These are phyloP conservation scores for Ustilago hordei DNA, from an alignment of 1,284 basidiomycete genomes.

Conservation along the genomic window DNA sequence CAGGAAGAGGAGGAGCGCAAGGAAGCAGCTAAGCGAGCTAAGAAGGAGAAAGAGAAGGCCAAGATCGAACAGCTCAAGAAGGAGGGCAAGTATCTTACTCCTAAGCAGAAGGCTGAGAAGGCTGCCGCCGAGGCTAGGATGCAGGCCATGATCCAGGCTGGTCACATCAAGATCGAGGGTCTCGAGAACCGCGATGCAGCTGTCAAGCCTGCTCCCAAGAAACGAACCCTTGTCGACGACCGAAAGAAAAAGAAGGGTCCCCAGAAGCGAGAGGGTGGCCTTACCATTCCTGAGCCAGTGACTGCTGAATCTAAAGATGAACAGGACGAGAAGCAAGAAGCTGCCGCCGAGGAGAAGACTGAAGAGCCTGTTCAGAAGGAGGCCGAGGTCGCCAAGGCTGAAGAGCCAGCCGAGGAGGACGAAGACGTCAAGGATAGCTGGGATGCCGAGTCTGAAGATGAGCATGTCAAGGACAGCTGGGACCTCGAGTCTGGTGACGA, in stretches of 20 bases:
- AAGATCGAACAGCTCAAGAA: conserved; percentile 68
- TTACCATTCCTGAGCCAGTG: conserved; percentile 49
- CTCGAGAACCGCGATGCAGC: conserved; percentile 74
- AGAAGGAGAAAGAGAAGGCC: conserved; percentile 67
- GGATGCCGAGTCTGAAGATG: conserved; percentile 56
- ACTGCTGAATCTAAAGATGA: conserved; percentile 25
- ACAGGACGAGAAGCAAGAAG: conserved; percentile 17
- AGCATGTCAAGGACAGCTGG: conserved; percentile 70
- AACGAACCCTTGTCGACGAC: conserved; percentile 80
- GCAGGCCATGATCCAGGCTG: conserved; percentile 88
- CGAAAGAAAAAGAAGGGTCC: conserved; percentile 85
- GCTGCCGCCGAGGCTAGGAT: conserved; percentile 90
- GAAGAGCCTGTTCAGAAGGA: conserved; percentile 58
- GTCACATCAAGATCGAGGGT: conserved; percentile 86
- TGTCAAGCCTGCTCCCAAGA: conserved; percentile 68
- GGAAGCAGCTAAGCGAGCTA: conserved; percentile 63
- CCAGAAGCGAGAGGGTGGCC: conserved; percentile 70
- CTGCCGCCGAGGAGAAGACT: conserved; percentile 11
- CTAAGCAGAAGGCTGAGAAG: conserved; percentile 93
- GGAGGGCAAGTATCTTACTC: conserved; percentile 69
- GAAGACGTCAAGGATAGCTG: conserved; percentile 53
- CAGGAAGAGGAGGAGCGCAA: conserved; percentile 66
- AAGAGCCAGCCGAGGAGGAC: conserved; percentile 63
- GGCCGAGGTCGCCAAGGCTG: conserved; percentile 61
- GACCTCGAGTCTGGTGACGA: conserved; percentile 76